Percentiles rank a stretch among this genome's conserved stretches.
phyloP scores from a whole-genome alignment of 192 early-diverging fungal genomes.

The Funneliformis mosseae region DNA sequence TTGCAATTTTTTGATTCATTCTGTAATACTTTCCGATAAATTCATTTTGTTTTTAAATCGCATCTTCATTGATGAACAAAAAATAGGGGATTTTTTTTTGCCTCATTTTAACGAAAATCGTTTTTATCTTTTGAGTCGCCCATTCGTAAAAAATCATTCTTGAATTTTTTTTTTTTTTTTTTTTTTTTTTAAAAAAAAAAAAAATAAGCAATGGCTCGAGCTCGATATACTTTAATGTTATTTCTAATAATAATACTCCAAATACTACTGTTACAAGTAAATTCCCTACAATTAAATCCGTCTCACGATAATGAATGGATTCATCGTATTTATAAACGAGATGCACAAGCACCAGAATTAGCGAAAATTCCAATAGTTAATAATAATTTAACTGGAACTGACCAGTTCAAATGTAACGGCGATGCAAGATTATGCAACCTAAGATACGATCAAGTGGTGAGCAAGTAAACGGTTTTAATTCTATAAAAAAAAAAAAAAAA shows the following conservation, averaged over 20 bases:
- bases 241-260: background rate
- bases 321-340: background rate
- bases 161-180: background rate
- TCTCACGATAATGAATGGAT: background rate
- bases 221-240: background rate
- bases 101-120: too few species aligned
- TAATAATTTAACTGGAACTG: background rate
- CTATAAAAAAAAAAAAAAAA: background rate
- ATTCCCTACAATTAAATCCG: background rate
- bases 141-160: too few species aligned
- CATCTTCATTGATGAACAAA: too few species aligned
- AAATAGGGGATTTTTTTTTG: too few species aligned
- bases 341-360: background rate
- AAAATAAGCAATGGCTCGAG: background rate
- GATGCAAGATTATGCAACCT: slow-evolving; percentile 43
- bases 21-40: too few species aligned
- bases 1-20: too few species aligned
- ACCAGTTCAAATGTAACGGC: slow-evolving; percentile 41
- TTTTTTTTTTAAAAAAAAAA: too few species aligned
- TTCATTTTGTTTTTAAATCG: too few species aligned
- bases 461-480: background rate
- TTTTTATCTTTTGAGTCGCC: background rate
- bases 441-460: slow-evolving; percentile 50
- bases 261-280: background rate
- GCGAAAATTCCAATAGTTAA: background rate